These are phyloP conservation scores for Solanum tarijense DNA, from an alignment of 257 asterid species.

Conservation along the genomic window DNA sequence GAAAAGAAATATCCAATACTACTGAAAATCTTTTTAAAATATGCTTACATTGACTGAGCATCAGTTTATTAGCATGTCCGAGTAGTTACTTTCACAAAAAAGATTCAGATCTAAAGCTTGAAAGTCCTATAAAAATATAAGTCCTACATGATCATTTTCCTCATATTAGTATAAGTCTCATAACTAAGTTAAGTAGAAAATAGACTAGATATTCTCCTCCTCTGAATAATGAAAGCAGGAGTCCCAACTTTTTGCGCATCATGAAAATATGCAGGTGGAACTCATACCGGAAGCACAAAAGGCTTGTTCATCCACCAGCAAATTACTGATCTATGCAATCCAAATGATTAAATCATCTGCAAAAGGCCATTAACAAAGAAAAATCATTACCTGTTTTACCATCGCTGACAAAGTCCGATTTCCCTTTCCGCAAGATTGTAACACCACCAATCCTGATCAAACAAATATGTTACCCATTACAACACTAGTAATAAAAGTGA, in stretches of 20 bases:
- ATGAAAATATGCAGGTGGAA: neutral
- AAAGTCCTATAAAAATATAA: neutral
- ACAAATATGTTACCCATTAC: neutral
- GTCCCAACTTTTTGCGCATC: neutral
- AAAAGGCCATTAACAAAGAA: neutral
- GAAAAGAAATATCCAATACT: neutral
- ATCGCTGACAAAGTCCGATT: constrained; percentile 62
- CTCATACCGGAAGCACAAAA: neutral
- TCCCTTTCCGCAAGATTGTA: constrained; percentile 78
- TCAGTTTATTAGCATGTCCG: neutral
- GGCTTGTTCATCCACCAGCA: neutral
- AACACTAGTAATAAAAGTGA: neutral
- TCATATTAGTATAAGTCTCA: neutral
- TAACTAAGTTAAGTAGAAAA: neutral
- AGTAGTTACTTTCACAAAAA: neutral
- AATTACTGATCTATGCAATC: neutral
- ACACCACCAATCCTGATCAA: constrained; percentile 68
- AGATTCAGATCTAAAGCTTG: neutral
- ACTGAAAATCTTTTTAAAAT: neutral
- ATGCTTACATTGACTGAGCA: neutral
- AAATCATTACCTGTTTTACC: constrained; percentile 60
- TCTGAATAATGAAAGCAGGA: neutral
- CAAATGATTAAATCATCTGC: neutral
- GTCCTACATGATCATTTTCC: neutral
- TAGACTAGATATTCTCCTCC: neutral